A percentile compares a stretch with the other conserved stretches of the same genome.
Conservation (phyloP, 163 green algal genomes). For the Trebouxiophyceae sp. region DNA sequence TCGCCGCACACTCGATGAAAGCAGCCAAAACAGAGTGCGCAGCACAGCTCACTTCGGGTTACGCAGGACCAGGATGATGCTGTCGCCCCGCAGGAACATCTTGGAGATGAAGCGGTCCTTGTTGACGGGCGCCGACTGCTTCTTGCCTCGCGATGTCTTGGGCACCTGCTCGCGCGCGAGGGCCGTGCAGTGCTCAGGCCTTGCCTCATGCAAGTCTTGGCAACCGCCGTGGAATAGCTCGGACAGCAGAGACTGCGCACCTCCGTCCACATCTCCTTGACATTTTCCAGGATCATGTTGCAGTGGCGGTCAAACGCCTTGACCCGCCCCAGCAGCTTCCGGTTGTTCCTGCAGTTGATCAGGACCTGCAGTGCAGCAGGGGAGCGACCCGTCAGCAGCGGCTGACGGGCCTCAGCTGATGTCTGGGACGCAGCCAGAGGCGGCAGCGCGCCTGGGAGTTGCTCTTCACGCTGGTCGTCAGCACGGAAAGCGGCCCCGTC, state of each 20-base stretch:
- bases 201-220: too few relatives aligned
- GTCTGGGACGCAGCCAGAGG: too few relatives aligned
- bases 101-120: conserved; percentile 98
- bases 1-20: too few relatives aligned
- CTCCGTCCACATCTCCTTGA: conserved; percentile 99
- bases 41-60: conserved; percentile 96
- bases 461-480: conserved; percentile 93
- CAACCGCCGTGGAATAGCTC: too few relatives aligned
- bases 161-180: too few relatives aligned
- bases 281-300: conserved; percentile 99
- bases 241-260: too few relatives aligned
- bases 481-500: conserved; percentile 89
- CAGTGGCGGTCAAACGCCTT: conserved; percentile 99
- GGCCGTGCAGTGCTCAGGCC: too few relatives aligned
- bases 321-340: conserved; percentile 92
- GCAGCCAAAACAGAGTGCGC: too few relatives aligned
- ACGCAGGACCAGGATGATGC: conserved; percentile 93
- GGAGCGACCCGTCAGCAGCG: background rate
- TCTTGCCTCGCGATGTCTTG: conserved; percentile 85
- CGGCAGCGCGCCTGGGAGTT: conserved; percentile 88
- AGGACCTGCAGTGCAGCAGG: conserved; percentile 68
- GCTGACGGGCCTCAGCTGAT: too few relatives aligned
- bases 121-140: conserved; percentile 90
- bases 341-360: conserved; percentile 99
- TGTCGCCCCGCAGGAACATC: conserved; percentile 97